Conservation (phyloP, 495 filamentous ascomycete genomes). For the Aspergillus nanangensis region DNA sequence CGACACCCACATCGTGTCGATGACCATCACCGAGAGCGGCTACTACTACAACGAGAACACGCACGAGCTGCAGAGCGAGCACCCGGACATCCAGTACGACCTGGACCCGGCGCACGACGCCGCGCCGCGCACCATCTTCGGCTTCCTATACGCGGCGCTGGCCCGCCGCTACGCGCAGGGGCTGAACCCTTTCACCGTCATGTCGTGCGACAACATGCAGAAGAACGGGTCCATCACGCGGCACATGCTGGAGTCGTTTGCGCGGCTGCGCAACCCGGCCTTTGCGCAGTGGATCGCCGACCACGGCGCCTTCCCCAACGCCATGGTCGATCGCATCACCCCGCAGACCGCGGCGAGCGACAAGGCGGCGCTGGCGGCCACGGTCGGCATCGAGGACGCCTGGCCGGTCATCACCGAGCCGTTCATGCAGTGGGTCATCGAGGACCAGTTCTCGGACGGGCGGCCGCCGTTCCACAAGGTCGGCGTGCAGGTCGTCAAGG, state of each 20-base stretch:
- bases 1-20: constrained; percentile 46
- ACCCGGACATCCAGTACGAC: constrained; percentile 45
- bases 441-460: constrained; percentile 44
- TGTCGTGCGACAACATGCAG: constrained; percentile 51
- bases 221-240: constrained; percentile 47
- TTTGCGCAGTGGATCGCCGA: constrained; percentile 41
- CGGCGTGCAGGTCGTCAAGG: constrained; percentile 42
- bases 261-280: constrained; percentile 33
- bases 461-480: constrained; percentile 43
- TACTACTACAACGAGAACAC: constrained; percentile 52
- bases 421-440: constrained; percentile 48
- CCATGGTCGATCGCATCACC: constrained; percentile 49
- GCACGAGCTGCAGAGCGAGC: constrained; percentile 40
- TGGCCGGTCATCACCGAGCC: constrained; percentile 48
- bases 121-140: constrained; percentile 39
- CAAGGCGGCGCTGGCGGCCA: constrained; percentile 29
- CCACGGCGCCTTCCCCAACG: constrained; percentile 41
- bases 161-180: constrained; percentile 34
- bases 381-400: constrained; percentile 38
- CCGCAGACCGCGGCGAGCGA: constrained; percentile 38
- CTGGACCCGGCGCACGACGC: constrained; percentile 36
- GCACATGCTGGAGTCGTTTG: constrained; percentile 45
- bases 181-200: constrained; percentile 44
- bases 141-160: constrained; percentile 45
- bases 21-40: constrained; percentile 48